Evolutionary conservation across 106 monocot genomes (phyloP), one percentile per base, ranked within the genome.

Genomic region (Xerophyta viscosa): DNA sequence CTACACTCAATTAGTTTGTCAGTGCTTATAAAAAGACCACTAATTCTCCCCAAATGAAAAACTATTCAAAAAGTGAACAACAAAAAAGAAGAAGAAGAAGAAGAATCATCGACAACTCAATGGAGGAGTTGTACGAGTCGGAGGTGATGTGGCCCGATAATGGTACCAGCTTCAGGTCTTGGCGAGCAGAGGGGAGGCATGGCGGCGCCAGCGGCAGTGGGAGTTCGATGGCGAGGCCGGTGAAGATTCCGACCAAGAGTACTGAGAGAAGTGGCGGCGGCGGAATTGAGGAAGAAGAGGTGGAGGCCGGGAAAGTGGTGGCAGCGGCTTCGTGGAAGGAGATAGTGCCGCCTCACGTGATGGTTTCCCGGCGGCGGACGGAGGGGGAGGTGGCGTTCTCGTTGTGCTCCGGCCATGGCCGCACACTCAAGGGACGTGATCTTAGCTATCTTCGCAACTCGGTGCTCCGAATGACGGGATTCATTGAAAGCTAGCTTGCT

Each of bases 391-490:
- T 52, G 57, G 62, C 74, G 5, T 58, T 54, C 59, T 69, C 79
- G 28, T 27, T 80, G 8, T 70, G 79, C 54, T 52, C 56, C 4
- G 74, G 79, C 1, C 48, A 56, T 11, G 79, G 79, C 2, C 48
- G 79, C 19, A 74, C 79, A 27, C 68, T 77, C 0, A 77, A 77
- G 46, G 77, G 79, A 19, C 62, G 78, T 2, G 79, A 80, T 24
- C 54, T 74, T 24, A 50, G 45, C 42, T 42, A 64, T 21, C 60
- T 80, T 1, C 65, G 79, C 15, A 18, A 74, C 46, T 59, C 74
- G 25, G 74, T 80, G 13, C 61, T 73, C 18, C 42, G 70, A 21
- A 69, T 74, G 74, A 80, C 79, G 9, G 74, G 79, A 2, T 80
- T 74, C 41, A 48, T 62, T 29, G 79, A 80, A 42, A 57, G 65